Base-by-base conservation (phyloP, 163 green algal genomes). In the Scenedesmus sp. region DNA sequence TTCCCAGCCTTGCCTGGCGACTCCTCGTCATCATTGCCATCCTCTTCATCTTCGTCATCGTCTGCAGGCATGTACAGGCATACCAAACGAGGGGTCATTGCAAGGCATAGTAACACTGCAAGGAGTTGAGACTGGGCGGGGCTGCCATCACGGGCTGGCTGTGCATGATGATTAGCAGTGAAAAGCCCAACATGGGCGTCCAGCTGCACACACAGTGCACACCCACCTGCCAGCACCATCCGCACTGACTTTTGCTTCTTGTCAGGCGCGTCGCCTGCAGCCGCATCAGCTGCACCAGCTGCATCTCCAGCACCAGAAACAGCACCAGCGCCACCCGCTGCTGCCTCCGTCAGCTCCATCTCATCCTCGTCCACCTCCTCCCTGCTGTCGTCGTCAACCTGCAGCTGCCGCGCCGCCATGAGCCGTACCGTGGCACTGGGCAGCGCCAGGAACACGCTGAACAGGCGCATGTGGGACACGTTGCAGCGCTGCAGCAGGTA, bases 361-460 rank as follows among this genome's bases (percentile, higher is more conserved):
- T 91, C 87, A 62, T 91, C 87, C 18, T 91, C 74, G 46, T 91
- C 74, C 15, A 86, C 55, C 2, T 86, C 87, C 20, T 77, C 74
- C 12, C 60, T 86, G 34, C 3, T 52, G 20, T 91, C 87, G 57
- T 91, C 87, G 73, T 91, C 87, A 55, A 91, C 55, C 83, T 83
- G 86, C 34, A 86, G 55, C 55, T 87, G 73, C 15, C 55, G 10
- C 34, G 46, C 12, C 16, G 57, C 88, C 79, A 88, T 70, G 4
- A 82, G 6, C 26, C 88, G 26, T 10, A 92, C 54, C n/a, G 88
- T 88, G 7, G 88, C 88, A 18, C 26, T 74, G 10, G 88, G 88
- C 77, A 92, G 88, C 15, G 88, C 76, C 10, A 92, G 46, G 88
- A 92, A 92, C 4, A 92, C 81, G 26, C 77, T 88, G 79, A 88